Evolutionary conservation across 257 asterid genomes (phyloP).

Genomic region (Fraxinus americana): DNA sequence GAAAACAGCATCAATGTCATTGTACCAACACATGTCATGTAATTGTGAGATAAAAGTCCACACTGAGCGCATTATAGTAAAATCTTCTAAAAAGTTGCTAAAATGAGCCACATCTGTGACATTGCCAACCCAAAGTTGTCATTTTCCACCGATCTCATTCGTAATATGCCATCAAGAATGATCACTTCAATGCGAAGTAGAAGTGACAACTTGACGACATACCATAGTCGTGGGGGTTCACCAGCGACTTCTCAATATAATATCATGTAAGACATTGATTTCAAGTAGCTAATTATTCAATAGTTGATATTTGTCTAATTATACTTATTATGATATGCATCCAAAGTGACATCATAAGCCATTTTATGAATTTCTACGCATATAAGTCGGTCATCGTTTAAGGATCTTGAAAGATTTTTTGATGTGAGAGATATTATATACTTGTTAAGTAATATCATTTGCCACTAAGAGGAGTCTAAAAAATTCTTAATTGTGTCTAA

Average conservation of each 20-base stretch:
- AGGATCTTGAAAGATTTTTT: background rate
- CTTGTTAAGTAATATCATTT: background rate
- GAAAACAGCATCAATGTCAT: slow-evolving; percentile 24
- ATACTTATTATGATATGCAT: too few species aligned
- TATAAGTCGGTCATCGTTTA: background rate
- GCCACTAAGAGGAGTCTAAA: background rate
- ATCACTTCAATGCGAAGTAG: too few species aligned
- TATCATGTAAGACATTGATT: too few species aligned
- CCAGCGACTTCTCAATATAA: too few species aligned
- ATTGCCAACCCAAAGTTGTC: background rate
- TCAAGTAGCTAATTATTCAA: too few species aligned
- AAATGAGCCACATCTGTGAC: background rate
- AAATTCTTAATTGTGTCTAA: background rate
- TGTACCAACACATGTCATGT: background rate
- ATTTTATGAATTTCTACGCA: too few species aligned
- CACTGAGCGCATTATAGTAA: background rate
- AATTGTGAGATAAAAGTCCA: slow-evolving; percentile 17
- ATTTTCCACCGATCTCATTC: too few species aligned
- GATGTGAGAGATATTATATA: background rate
- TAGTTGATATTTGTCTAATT: too few species aligned
- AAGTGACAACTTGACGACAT: too few species aligned
- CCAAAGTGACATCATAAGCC: too few species aligned
- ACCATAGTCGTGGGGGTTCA: too few species aligned
- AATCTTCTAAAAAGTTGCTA: background rate
- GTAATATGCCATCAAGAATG: too few species aligned